Base-by-base conservation (phyloP, 129 eudicot species). In the Helichrysum umbraculigerum region DNA sequence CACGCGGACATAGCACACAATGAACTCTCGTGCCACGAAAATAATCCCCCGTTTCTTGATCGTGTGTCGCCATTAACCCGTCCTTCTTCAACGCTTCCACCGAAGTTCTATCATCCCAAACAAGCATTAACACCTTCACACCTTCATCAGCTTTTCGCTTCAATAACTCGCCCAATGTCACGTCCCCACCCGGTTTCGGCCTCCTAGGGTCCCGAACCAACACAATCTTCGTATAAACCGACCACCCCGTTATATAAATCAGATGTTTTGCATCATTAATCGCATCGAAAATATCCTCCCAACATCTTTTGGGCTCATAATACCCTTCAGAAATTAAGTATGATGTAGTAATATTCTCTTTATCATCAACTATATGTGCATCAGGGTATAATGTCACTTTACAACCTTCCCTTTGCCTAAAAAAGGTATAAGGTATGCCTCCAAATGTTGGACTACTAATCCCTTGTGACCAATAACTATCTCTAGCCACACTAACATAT, bases 21-120 rank as follows among this genome's bases (percentile, higher is more conserved):
- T 54, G 88, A 32, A 94, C 98, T 1, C 68, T 87, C 1, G 98
- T 85, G 58, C 62, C 75, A 5, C 79, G 81, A 42, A 94, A 94
- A 76, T 59, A 94, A 22, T 81, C 87, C 1, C 74, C 63, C 0
- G 98, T 87, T 75, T 88, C 96, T 75, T 93, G 95, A 82, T 93
- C 98, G 42, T 90, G 97, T 12, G 98, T 93, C 11, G 82, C 91
- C 98, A 93, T 93, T n/a, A 93, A 71, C 2, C 98, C 97, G 51
- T 83, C 92, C 29, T 73, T 86, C 68, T 86, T 88, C 1, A 85
- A 54, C 0, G 64, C 78, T 52, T 80, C 81, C 5, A 76, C 82
- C 0, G 98, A 93, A 54, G 91, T 88, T 65, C 90, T 77, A 39
- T 93, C 97, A 63, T 93, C 98, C 98, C 97, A 93, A 70, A 93